Evolutionary conservation across 2,329 filamentous ascomycete genomes (phyloP).

Genomic region (Arthrobotrys conoides): DNA sequence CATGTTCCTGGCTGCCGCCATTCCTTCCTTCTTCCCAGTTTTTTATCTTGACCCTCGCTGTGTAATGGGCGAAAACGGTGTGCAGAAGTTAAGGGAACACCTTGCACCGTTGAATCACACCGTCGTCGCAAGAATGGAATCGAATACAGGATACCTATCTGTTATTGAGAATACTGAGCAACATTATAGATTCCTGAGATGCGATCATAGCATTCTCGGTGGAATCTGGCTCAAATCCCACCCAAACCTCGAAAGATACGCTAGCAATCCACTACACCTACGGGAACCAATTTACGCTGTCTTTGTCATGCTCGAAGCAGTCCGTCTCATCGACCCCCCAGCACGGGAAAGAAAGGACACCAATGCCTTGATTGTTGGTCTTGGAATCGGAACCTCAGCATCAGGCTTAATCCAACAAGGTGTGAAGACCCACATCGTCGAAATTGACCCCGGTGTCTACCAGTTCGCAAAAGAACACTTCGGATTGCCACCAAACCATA

Average conservation of each 20-base stretch:
- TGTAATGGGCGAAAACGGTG: slow-evolving; percentile 44
- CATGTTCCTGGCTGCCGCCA: slow-evolving; percentile 75
- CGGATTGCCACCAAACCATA: slow-evolving; percentile 81
- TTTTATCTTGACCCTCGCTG: slow-evolving; percentile 77
- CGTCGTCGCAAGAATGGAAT: slow-evolving; percentile 85
- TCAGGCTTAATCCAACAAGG: slow-evolving; percentile 88
- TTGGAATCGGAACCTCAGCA: slow-evolving; percentile 92
- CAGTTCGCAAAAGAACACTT: slow-evolving; percentile 88
- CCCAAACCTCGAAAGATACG: slow-evolving; percentile 69
- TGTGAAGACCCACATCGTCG: slow-evolving; percentile 92
- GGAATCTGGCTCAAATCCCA: slow-evolving; percentile 82
- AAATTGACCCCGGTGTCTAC: slow-evolving; percentile 92
- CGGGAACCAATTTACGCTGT: slow-evolving; percentile 93
- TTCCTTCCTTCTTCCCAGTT: slow-evolving; percentile 82
- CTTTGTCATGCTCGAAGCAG: slow-evolving; percentile 95
- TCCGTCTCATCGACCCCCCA: slow-evolving; percentile 80
- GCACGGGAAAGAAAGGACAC: slow-evolving; percentile 75
- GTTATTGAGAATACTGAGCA: slow-evolving; percentile 82
- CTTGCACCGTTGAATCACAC: slow-evolving; percentile 78
- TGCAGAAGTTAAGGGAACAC: slow-evolving; percentile 74
- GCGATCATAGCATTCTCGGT: slow-evolving; percentile 92
- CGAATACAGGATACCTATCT: slow-evolving; percentile 90
- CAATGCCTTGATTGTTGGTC: slow-evolving; percentile 86
- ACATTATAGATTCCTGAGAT: slow-evolving; percentile 85
- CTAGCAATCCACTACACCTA: slow-evolving; percentile 68